Conservation (phyloP, 805 yeast species). For the Ogataea wickerhamii region DNA sequence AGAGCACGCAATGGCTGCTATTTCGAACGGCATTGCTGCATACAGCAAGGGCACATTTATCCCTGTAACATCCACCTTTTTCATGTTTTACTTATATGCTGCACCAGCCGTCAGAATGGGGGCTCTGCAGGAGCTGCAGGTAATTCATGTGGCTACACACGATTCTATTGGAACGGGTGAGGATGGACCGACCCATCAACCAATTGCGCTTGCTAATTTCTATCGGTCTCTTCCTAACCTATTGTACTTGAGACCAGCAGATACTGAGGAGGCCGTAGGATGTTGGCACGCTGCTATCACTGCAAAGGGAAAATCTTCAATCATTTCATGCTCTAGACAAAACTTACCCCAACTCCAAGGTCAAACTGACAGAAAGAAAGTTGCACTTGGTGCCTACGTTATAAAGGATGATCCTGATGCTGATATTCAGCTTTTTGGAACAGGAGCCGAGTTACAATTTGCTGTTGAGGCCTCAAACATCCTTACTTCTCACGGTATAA, state of each 20-base stretch:
- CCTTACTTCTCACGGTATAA: constrained; percentile 59
- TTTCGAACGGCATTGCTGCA: constrained; percentile 94
- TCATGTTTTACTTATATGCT: constrained; percentile 82
- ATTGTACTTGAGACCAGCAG: constrained; percentile 87
- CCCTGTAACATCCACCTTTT: constrained; percentile 48
- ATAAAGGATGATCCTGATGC: constrained; percentile 54
- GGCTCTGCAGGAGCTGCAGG: constrained; percentile 77
- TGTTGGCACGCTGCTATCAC: constrained; percentile 66
- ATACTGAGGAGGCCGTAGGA: constrained; percentile 82
- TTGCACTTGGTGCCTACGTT: constrained; percentile 90
- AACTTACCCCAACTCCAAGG: constrained; percentile 89
- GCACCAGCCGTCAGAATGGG: constrained; percentile 85
- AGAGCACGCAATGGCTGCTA: constrained; percentile 99
- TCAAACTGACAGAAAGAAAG: constrained; percentile 76
- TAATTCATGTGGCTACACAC: constrained; percentile 84
- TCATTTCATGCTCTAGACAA: constrained; percentile 79
- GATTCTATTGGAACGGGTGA: constrained; percentile 90
- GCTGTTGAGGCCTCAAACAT: constrained; percentile 77
- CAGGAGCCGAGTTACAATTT: constrained; percentile 91
- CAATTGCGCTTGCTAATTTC: constrained; percentile 81
- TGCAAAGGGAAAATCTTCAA: constrained; percentile 59
- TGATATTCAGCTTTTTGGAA: constrained; percentile 65
- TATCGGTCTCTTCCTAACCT: constrained; percentile 76
- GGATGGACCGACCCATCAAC: constrained; percentile 93
- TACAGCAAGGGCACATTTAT: constrained; percentile 87